phyloP scores from a whole-genome alignment of 331 rosid species.

The Acacia concinna region DNA sequence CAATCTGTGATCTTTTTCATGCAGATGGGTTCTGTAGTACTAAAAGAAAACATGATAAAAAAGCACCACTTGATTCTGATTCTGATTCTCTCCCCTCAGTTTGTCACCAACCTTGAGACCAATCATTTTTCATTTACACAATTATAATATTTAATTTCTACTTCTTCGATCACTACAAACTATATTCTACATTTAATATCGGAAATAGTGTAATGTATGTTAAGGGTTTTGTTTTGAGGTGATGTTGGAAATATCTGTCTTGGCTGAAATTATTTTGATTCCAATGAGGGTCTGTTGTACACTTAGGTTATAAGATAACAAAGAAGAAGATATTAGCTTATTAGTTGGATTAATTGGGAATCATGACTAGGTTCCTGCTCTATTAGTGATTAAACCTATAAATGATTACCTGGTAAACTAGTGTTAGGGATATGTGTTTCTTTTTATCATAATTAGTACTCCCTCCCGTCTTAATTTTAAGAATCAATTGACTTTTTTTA shows the following conservation, averaged over 20 bases:
- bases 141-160: not conserved
- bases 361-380: not conserved
- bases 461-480: too few species aligned
- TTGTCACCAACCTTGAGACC: constrained; percentile 34
- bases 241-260: not conserved
- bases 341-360: not conserved
- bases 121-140: not conserved
- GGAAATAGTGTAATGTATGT: too few species aligned
- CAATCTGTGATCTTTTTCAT: not conserved
- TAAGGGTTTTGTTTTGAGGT: too few species aligned
- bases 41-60: constrained; percentile 16
- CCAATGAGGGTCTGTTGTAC: not conserved
- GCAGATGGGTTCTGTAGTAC: constrained; percentile 47
- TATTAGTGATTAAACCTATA: not conserved
- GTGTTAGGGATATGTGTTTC: not conserved
- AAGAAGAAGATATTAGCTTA: not conserved
- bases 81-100: constrained; percentile 21
- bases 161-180: too few species aligned
- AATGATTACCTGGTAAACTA: not conserved
- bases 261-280: not conserved
- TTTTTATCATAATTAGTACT: too few species aligned
- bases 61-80: constrained; percentile 44
- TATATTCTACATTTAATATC: too few species aligned
- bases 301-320: not conserved
- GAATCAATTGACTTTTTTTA: too few species aligned